phyloP scores from a whole-genome alignment of 73 alveolate species.

The Paramecium biaurelia region DNA sequence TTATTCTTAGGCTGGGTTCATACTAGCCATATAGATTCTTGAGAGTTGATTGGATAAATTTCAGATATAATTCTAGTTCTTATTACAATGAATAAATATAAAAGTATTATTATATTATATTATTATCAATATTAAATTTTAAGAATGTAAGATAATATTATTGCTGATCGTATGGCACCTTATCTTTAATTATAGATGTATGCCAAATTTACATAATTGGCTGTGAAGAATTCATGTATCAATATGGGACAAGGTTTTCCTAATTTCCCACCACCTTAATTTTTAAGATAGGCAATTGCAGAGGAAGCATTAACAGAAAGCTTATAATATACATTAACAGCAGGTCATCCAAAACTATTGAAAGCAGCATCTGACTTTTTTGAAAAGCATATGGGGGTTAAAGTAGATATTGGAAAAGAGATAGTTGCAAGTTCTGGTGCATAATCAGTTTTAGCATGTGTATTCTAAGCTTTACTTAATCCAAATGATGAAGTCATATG shows the following conservation, averaged over 20 bases:
- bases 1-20: too few relatives aligned
- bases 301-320: slow-evolving; percentile 17
- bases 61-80: too few relatives aligned
- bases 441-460: neutral
- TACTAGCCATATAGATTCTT: too few relatives aligned
- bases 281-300: slow-evolving; percentile 28
- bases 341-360: slow-evolving; percentile 36
- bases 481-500: slow-evolving; percentile 55
- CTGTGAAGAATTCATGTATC: neutral
- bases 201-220: neutral
- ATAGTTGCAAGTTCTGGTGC: slow-evolving; percentile 58
- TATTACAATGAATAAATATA: too few relatives aligned
- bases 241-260: slow-evolving; percentile 65
- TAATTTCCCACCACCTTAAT: slow-evolving; percentile 58
- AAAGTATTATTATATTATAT: neutral
- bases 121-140: neutral
- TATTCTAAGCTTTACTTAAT: neutral
- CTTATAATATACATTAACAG: slow-evolving; percentile 32
- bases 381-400: neutral
- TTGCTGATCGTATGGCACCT: slow-evolving; percentile 16
- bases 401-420: slow-evolving; percentile 14
- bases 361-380: slow-evolving; percentile 33
- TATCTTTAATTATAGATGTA: neutral
- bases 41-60: too few relatives aligned
- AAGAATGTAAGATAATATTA: neutral